Base-by-base conservation (phyloP, 179 eudicot genomes). In the Beta macrorhiza region DNA sequence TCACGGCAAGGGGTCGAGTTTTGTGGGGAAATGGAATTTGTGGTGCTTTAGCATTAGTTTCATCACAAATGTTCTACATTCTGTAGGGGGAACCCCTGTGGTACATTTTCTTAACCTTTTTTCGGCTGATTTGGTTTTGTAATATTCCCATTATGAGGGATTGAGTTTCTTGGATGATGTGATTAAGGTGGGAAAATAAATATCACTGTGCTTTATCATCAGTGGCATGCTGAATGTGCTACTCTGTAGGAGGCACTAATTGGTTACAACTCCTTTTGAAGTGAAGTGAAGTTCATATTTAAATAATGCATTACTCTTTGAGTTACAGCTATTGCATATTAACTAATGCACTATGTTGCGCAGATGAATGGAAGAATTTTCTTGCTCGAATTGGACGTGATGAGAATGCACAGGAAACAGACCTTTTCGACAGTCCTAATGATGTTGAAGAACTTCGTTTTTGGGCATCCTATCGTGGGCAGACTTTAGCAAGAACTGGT, bases 391-490 rank as follows among this genome's bases (percentile, higher is more conserved):
- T 94, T 83, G 98, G 97, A 42, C 98, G 98, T 64, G 90, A 93
- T 88, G 99, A 97, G 83, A 88, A 86, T 83, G 82, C 97, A 61
- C 86, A 79, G 55, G 99, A 97, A 59, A 81, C 87, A 2, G 98
- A 92, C 70, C 95, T 97, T 83, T 87, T 91, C 87, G 91, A 89
- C 83, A 89, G 88, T 88, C 90, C 92, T 70, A 84, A 81, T 81
- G 97, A 97, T 81, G 89, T 89, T 67, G 93, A 89, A 76, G 99
- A 97, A 86, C 91, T 97, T 14, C 91, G 97, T 45, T 94, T 94
- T 82, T 97, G 99, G 99, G 99, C 99, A 77, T 97, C 99, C 57
- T 94, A 92, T 79, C 94, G 98, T 72, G 99, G 97, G 42, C 99
- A 97, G 83, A 94, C 98, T 56, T 87, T 97, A 77, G 97, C 99